Evolutionary conservation across 2,329 filamentous ascomycete species (phyloP).

Genomic region (Hymenoscyphus scutula): DNA sequence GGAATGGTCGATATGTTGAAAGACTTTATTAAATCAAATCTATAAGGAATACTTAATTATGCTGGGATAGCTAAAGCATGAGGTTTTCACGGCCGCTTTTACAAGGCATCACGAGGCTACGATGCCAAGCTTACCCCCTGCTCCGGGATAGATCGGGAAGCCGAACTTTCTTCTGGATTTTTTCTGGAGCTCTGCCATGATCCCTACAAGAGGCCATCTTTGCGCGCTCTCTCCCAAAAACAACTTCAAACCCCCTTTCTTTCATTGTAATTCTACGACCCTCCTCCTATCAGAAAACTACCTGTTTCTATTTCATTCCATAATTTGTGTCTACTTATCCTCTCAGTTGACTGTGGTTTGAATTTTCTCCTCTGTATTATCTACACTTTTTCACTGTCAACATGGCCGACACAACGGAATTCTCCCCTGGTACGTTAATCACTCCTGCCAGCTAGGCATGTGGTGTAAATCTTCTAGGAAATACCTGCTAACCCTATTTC

Average conservation of each 20-base stretch:
- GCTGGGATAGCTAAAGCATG: too few relatives aligned
- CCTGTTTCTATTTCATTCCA: slow-evolving; percentile 19
- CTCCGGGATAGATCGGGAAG: neutral
- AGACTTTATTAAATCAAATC: too few relatives aligned
- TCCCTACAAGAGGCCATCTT: slow-evolving; percentile 16
- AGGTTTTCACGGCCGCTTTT: too few relatives aligned
- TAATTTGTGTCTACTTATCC: slow-evolving; percentile 18
- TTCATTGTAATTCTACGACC: slow-evolving; percentile 20
- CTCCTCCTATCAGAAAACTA: slow-evolving; percentile 12
- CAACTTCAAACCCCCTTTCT: slow-evolving; percentile 15
- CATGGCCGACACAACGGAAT: slow-evolving; percentile 32
- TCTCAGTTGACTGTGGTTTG: slow-evolving; percentile 16
- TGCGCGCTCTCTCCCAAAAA: slow-evolving; percentile 16
- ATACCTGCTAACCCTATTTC: slow-evolving; percentile 10
- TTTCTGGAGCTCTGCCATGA: slow-evolving; percentile 11
- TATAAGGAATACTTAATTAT: too few relatives aligned
- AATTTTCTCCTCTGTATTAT: slow-evolving; percentile 13
- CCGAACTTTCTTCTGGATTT: slow-evolving; percentile 1
- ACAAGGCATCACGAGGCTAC: too few relatives aligned
- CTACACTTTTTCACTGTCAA: slow-evolving; percentile 28
- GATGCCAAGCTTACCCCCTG: too few relatives aligned
- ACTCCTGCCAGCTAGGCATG: neutral
- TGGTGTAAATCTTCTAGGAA: neutral
- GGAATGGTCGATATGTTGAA: too few relatives aligned
- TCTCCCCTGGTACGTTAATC: slow-evolving; percentile 30